Percentiles rank a stretch among this genome's conserved stretches.
Evolutionary conservation across 1,139 yeast species (phyloP).

Genomic region (Pneumocystis canis): DNA sequence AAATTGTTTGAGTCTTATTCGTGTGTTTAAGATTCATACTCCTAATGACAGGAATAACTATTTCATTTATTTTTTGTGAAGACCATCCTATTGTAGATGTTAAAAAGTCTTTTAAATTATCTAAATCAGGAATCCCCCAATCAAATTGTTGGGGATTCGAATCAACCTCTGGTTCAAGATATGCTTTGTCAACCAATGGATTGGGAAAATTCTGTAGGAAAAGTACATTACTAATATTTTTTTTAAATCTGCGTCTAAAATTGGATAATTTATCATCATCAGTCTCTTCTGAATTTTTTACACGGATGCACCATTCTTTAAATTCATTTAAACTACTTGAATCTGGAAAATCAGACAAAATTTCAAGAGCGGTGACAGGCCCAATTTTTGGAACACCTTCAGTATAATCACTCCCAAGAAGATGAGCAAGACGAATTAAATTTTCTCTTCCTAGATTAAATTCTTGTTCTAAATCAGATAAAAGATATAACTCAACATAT

Average conservation of each 20-base stretch:
- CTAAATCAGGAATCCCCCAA: conserved; percentile 87
- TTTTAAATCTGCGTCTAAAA: conserved; percentile 34
- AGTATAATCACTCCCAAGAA: conserved; percentile 88
- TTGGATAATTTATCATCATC: conserved; percentile 16
- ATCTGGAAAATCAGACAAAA: conserved; percentile 68
- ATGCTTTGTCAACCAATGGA: conserved; percentile 53
- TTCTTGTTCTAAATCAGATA: conserved; percentile 43
- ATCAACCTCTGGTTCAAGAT: conserved; percentile 69
- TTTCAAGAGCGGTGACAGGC: conserved; percentile 82
- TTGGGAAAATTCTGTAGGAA: conserved; percentile 61
- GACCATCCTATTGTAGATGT: conserved; percentile 71
- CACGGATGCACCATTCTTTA: conserved; percentile 39
- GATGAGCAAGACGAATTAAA: conserved; percentile 62
- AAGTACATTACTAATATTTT: conserved; percentile 49
- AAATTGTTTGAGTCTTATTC: conserved; percentile 41
- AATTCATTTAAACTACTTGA: conserved; percentile 29
- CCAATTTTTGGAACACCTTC: conserved; percentile 86
- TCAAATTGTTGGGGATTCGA: conserved; percentile 57
- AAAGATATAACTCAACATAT: conserved; percentile 73
- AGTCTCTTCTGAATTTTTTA: conserved; percentile 5
- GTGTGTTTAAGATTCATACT: conserved; percentile 41
- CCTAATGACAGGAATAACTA: conserved; percentile 73
- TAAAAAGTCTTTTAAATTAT: conserved; percentile 56
- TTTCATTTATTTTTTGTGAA: conserved; percentile 61
- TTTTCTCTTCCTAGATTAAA: conserved; percentile 50